Evolutionary conservation across 140 eudicot genomes (phyloP).

Genomic region (Flaveria floridana): DNA sequence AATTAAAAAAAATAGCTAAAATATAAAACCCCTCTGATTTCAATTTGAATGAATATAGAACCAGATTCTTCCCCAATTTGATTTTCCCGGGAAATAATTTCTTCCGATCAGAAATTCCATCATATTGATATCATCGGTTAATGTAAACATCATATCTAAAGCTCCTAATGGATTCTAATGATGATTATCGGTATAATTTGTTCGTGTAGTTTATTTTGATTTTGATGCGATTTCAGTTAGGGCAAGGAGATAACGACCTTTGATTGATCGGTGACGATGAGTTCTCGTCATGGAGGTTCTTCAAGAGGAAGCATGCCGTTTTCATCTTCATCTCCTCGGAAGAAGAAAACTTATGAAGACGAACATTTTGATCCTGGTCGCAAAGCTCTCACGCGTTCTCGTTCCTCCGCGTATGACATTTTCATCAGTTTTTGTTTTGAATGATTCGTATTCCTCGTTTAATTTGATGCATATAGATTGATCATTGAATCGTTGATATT

Average conservation of each 20-base stretch:
- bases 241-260: not conserved
- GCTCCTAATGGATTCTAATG: not conserved
- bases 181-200: not conserved
- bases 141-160: not conserved
- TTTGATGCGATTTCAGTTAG: slow-evolving; percentile 6
- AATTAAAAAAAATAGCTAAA: not conserved
- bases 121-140: not conserved
- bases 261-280: slow-evolving; percentile 41
- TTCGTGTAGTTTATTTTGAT: not conserved
- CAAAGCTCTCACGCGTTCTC: slow-evolving; percentile 44
- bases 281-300: slow-evolving; percentile 53
- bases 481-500: too few species aligned
- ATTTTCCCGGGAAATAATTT: slow-evolving; percentile 19
- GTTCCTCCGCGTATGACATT: slow-evolving; percentile 40
- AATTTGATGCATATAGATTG: not conserved
- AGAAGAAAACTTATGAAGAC: slow-evolving; percentile 45
- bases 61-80: slow-evolving; percentile 26
- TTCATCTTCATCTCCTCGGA: slow-evolving; percentile 38
- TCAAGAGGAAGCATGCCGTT: slow-evolving; percentile 44
- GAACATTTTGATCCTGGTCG: slow-evolving; percentile 34
- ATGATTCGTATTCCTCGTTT: not conserved
- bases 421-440: not conserved
- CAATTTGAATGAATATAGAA: slow-evolving; percentile 23
- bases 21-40: slow-evolving; percentile 28
- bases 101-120: slow-evolving; percentile 32